Evolutionary conservation across 2,329 filamentous ascomycete genomes (phyloP), one percentile per base, ranked within the genome.

Genomic region (Cladosporium sp.): DNA sequence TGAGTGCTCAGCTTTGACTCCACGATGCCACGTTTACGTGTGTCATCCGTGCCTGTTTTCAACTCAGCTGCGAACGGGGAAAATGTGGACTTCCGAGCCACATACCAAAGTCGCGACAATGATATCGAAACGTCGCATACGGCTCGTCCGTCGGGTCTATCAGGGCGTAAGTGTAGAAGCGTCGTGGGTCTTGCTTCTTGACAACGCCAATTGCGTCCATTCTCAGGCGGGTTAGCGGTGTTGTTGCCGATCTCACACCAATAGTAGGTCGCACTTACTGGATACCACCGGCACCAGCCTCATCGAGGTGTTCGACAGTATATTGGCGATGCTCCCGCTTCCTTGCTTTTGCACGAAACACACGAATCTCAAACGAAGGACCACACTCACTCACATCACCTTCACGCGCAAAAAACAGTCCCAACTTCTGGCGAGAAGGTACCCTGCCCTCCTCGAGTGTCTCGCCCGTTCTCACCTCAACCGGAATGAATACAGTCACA

Each of bases 131-230:
- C 1, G 62, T 71, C 3, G 66, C 73, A 52, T 73, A 76, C 2
- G 76, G 76, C 55, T 67, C 58, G 54, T 77, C 72, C 6, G 71
- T 46, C 1, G 74, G 67, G 58, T 78, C 75, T 16, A 77, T 60
- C 15, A 78, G 67, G 1, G 73, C 70, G 46, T 76, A 77, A 45
- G 68, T 70, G 60, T 77, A 78, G 58, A 68, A 74, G 3, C 67
- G 63, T 53, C 68, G 69, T 7, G 70, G 72, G 9, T 72, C 66
- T 29, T 69, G 61, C 29, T 59, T 54, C 43, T 67, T 67, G 7
- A 70, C 60, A 7, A 36, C 20, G 18, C 25, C 45, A 7, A 39
- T 39, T 18, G 25, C 5, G 4, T 27, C 38, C 13, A 38, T 33
- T 7, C 32, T 33, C 5, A 27, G 9, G 5, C 4, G 9, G 5